These are phyloP conservation scores for Sugiyamaella chiloensis DNA, from an alignment of 805 yeast species.

Conservation along the genomic window DNA sequence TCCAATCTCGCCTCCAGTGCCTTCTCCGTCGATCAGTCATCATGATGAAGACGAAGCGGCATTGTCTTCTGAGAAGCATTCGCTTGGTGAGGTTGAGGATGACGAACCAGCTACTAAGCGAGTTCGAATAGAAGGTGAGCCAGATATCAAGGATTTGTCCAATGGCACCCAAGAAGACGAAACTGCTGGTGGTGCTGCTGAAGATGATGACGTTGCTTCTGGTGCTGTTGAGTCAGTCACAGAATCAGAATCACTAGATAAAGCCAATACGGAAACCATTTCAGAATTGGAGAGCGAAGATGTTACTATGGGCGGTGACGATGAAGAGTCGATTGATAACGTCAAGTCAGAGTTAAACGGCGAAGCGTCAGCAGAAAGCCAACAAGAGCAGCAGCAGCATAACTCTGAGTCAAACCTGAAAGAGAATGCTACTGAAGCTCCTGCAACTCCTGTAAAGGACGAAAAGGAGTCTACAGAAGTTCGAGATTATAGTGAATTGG, in stretches of 20 bases:
- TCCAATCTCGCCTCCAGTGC: constrained; percentile 21
- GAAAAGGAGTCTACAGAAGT: background rate
- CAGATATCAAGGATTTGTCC: background rate
- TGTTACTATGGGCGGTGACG: background rate
- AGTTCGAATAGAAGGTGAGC: background rate
- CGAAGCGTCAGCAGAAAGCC: background rate
- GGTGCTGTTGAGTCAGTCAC: background rate
- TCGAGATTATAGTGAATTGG: constrained; percentile 12
- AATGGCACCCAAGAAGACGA: background rate
- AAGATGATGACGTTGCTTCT: background rate
- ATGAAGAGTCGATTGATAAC: background rate
- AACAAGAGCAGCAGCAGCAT: background rate
- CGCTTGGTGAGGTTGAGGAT: background rate
- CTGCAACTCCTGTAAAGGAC: constrained; percentile 6
- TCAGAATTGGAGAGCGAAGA: background rate
- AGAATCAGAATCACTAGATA: background rate
- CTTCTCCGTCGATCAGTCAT: constrained; percentile 15
- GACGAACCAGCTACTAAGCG: constrained; percentile 1
- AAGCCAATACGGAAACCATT: background rate
- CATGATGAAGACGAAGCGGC: constrained; percentile 4
- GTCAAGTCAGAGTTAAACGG: background rate
- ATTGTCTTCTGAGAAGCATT: background rate
- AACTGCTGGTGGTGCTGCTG: background rate
- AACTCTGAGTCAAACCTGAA: constrained; percentile 2
- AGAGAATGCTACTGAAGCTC: constrained; percentile 2